Evolutionary conservation across 192 early-diverging fungal genomes (phyloP).

Genomic region (Rhizoclosmatium globosum): DNA sequence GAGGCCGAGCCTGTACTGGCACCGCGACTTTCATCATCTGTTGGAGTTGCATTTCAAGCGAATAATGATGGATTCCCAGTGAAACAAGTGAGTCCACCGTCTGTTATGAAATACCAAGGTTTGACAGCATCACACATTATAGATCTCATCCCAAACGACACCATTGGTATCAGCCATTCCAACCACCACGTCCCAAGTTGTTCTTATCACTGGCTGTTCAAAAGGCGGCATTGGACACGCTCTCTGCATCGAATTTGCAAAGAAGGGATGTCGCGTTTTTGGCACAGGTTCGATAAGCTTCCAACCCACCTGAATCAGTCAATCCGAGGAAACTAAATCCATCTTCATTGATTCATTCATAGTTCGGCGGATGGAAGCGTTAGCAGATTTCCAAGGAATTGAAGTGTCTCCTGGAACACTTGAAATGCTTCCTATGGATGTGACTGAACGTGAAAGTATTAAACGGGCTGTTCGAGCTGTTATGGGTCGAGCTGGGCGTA

Average conservation of each 20-base stretch:
- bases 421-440: constrained; percentile 36
- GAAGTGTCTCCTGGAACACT: not conserved
- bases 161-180: not conserved
- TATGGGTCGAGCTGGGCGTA: constrained; percentile 22
- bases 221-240: constrained; percentile 35
- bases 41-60: not conserved
- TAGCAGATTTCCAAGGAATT: constrained; percentile 1
- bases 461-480: constrained; percentile 25
- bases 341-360: not conserved
- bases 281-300: constrained; percentile 19
- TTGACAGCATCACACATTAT: not conserved
- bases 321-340: too few relatives aligned
- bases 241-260: constrained; percentile 22
- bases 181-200: constrained; percentile 21
- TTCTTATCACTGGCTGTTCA: constrained; percentile 38
- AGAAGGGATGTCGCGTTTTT: constrained; percentile 36
- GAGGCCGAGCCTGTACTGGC: not conserved
- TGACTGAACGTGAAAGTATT: constrained; percentile 22
- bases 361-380: constrained; percentile 15
- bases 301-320: not conserved
- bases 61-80: not conserved
- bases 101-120: not conserved
- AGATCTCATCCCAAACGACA: not conserved
- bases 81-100: not conserved
- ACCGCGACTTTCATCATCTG: constrained; percentile 4